These are phyloP conservation scores for Podospora conica DNA, from an alignment of 495 filamentous ascomycete species.

Conservation along the genomic window DNA sequence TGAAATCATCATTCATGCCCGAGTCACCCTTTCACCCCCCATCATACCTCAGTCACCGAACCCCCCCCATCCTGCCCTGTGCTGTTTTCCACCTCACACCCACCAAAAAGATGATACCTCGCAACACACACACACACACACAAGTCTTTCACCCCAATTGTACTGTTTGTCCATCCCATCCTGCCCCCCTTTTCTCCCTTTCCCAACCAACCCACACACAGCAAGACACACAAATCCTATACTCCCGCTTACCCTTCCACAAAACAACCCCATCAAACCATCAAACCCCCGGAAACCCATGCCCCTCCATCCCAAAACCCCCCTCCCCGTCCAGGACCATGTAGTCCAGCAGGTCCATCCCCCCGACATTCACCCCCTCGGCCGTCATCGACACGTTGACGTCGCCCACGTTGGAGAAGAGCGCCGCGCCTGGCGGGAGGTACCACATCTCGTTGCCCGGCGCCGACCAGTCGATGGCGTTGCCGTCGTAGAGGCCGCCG, in stretches of 20 bases:
- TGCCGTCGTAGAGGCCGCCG: conserved; percentile 32
- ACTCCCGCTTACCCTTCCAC: background rate
- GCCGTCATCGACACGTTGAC: conserved; percentile 49
- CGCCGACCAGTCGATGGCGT: conserved; percentile 41
- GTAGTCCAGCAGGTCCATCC: conserved; percentile 51
- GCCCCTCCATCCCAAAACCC: conserved; percentile 34
- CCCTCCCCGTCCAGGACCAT: conserved; percentile 46
- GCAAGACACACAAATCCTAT: background rate
- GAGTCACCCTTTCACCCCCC: background rate
- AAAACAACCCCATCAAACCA: conserved; percentile 8
- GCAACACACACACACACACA: too few relatives aligned
- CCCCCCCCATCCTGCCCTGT: background rate
- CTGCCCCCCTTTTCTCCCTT: background rate
- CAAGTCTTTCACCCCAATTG: background rate
- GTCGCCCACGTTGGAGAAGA: conserved; percentile 50
- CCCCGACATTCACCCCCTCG: conserved; percentile 52
- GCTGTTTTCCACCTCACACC: background rate
- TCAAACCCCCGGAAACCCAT: conserved; percentile 8
- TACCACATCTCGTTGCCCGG: conserved; percentile 52
- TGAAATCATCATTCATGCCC: background rate
- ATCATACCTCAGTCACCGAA: background rate
- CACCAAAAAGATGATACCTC: background rate
- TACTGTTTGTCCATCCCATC: background rate
- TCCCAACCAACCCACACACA: background rate
- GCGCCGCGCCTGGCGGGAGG: conserved; percentile 47